phyloP scores from a whole-genome alignment of 768 basidiomycete genomes.

The Hypholoma fasciculare region DNA sequence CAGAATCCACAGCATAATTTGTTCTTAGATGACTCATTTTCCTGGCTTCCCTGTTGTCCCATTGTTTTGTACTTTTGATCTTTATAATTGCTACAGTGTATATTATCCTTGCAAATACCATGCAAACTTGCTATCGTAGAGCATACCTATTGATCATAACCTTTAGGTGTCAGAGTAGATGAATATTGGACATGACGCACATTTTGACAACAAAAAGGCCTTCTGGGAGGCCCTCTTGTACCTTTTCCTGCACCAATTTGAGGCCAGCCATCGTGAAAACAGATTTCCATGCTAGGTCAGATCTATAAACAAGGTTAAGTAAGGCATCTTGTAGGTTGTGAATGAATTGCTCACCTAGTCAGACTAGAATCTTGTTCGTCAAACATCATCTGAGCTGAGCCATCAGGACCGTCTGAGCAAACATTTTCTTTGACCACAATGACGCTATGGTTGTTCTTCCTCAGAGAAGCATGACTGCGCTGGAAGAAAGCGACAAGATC shows the following conservation, averaged over 20 bases:
- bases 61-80: not conserved
- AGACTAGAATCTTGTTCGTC: constrained; percentile 90
- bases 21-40: not conserved
- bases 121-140: constrained; percentile 37
- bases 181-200: constrained; percentile 39
- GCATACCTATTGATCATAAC: constrained; percentile 49
- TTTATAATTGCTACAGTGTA: not conserved
- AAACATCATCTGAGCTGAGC: constrained; percentile 54
- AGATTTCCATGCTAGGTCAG: constrained; percentile 78
- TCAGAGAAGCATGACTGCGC: constrained; percentile 59
- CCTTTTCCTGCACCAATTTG: constrained; percentile 65
- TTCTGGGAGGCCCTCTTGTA: constrained; percentile 81
- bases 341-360: constrained; percentile 63
- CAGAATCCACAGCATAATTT: constrained; percentile 13
- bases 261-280: constrained; percentile 78
- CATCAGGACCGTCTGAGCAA: constrained; percentile 59
- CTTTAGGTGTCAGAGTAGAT: not conserved
- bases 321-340: not conserved
- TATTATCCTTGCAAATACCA: not conserved
- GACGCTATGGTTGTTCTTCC: constrained; percentile 44
- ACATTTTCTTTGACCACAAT: constrained; percentile 94
- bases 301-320: constrained; percentile 45
- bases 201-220: constrained; percentile 87
- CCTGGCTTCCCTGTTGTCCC: not conserved
- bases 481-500: constrained; percentile 80